phyloP scores from a whole-genome alignment of 2,329 filamentous ascomycete species.

The Alternaria hordeiaustralica region DNA sequence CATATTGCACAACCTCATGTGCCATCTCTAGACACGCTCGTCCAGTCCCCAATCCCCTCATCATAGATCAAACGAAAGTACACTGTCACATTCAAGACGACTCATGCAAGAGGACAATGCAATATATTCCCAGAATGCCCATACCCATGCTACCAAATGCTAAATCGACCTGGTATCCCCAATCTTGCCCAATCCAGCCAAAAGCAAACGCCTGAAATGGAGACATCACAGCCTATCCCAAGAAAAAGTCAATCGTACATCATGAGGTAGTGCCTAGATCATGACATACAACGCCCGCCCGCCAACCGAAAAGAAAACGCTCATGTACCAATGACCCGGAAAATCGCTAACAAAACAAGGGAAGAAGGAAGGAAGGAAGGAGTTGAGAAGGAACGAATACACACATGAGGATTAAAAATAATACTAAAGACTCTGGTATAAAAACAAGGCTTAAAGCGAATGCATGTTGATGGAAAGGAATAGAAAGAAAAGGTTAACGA shows the following conservation, averaged over 20 bases:
- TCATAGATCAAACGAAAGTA: not conserved
- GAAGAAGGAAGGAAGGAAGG: not conserved
- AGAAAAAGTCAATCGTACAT: not conserved
- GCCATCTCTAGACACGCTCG: not conserved
- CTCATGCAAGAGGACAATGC: not conserved
- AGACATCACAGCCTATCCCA: not conserved
- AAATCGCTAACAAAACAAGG: not conserved
- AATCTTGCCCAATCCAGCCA: not conserved
- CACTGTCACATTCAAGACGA: not conserved
- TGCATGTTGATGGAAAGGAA: not conserved
- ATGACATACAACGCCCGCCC: not conserved
- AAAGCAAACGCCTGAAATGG: not conserved
- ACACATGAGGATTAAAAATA: not conserved
- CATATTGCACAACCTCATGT: not conserved
- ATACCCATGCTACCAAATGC: constrained; percentile 1
- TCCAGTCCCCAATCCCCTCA: not conserved
- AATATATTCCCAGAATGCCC: not conserved
- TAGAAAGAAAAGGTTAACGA: not conserved
- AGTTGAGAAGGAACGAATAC: not conserved
- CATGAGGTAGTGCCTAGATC: not conserved
- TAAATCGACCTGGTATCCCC: constrained; percentile 1
- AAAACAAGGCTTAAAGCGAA: not conserved
- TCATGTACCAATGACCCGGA: not conserved
- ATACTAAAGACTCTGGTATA: not conserved
- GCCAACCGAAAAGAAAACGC: not conserved